Conservation (phyloP, 2,329 filamentous ascomycete genomes). For the Leptographium wingfieldii region DNA sequence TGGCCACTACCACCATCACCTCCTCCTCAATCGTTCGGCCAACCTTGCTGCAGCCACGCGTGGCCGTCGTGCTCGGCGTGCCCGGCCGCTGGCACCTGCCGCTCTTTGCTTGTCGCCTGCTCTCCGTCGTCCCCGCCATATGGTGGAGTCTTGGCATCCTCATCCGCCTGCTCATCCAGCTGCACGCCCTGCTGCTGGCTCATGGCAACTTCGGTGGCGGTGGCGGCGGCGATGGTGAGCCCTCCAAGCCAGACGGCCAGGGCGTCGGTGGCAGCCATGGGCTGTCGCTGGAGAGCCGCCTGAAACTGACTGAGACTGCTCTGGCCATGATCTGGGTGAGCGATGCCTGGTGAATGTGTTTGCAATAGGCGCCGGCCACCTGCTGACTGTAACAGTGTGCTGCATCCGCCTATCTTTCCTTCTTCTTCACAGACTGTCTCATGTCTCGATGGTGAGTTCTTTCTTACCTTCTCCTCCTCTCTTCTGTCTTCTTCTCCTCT, state of each 20-base stretch:
- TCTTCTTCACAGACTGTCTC: constrained; percentile 73
- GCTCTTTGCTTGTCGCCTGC: constrained; percentile 58
- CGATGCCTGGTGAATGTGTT: neutral
- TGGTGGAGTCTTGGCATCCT: constrained; percentile 61
- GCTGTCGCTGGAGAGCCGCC: constrained; percentile 28
- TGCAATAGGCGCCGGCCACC: neutral
- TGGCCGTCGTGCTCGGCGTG: constrained; percentile 66
- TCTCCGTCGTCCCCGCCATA: constrained; percentile 56
- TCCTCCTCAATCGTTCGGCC: constrained; percentile 14
- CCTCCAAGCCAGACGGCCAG: neutral
- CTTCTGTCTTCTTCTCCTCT: neutral
- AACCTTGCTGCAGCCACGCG: constrained; percentile 56
- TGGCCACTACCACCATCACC: neutral
- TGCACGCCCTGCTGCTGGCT: constrained; percentile 26
- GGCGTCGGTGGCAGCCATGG: constrained; percentile 1
- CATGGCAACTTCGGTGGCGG: constrained; percentile 3
- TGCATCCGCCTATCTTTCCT: constrained; percentile 65
- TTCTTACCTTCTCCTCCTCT: neutral
- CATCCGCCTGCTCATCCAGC: constrained; percentile 53
- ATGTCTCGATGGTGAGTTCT: constrained; percentile 62
- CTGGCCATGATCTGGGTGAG: constrained; percentile 61
- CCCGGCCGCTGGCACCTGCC: constrained; percentile 60
- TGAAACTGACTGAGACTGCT: constrained; percentile 54
- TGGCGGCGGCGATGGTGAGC: constrained; percentile 3
- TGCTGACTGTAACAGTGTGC: constrained; percentile 42